Percentiles rank a stretch among this genome's conserved stretches.
Conservation (phyloP, 139 green algal genomes). For the Yamagishiella unicocca region DNA sequence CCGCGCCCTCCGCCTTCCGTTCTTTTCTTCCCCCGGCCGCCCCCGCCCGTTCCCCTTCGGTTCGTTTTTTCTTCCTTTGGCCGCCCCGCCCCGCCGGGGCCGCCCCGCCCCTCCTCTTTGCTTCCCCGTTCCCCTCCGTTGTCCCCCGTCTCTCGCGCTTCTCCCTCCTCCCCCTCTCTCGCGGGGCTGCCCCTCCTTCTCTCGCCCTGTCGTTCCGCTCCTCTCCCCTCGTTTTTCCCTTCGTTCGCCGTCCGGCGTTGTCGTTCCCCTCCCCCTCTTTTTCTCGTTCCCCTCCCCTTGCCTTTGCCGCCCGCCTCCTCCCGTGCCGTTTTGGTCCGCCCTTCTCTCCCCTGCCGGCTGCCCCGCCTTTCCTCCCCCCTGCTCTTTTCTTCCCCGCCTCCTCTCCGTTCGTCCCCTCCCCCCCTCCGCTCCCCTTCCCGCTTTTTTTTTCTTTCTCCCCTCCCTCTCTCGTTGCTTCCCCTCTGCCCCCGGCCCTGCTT, state of each 20-base stretch:
- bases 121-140: background rate
- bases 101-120: no score
- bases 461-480: no score
- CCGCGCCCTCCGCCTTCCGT: background rate
- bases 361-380: background rate
- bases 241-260: no score
- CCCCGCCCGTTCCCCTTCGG: no score
- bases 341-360: background rate
- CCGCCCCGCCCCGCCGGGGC: no score
- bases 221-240: no score
- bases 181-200: background rate
- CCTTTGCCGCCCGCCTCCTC: no score
- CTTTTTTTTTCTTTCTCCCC: background rate
- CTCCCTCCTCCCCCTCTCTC: background rate
- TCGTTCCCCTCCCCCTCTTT: no score
- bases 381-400: background rate
- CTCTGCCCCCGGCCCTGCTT: background rate
- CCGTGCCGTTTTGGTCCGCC: background rate
- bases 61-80: background rate
- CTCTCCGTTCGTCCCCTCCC: background rate
- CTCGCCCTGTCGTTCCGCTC: background rate
- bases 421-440: background rate
- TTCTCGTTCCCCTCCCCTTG: no score
- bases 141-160: no score
- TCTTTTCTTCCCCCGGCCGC: no score